Evolutionary conservation across 257 asterid genomes (phyloP).

Genomic region (Solanum tarijense): DNA sequence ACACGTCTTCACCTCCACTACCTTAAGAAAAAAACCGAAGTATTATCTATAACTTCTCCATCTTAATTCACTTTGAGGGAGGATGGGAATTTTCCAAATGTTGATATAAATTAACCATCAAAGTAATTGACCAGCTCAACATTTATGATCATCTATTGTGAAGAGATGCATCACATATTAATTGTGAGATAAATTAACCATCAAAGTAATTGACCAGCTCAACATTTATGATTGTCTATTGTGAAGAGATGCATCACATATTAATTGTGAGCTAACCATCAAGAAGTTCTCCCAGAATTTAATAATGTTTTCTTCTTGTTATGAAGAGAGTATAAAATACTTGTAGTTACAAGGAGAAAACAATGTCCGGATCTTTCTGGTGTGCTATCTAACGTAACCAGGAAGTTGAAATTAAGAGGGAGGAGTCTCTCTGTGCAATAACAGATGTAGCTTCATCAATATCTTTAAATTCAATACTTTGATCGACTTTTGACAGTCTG

Average conservation of each 20-base stretch:
- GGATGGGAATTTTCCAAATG: not conserved
- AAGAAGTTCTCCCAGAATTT: not conserved
- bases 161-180: not conserved
- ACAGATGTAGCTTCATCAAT: not conserved
- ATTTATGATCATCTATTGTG: not conserved
- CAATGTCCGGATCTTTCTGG: not conserved
- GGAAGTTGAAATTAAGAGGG: not conserved
- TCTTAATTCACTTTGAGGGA: not conserved
- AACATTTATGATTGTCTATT: not conserved
- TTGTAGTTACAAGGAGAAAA: not conserved
- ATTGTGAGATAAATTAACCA: not conserved
- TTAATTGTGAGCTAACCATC: not conserved
- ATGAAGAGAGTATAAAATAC: not conserved
- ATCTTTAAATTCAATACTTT: not conserved
- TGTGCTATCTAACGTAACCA: not conserved
- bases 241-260: not conserved
- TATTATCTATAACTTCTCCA: not conserved
- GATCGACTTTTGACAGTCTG: not conserved
- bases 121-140: not conserved
- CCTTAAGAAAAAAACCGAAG: slow-evolving; percentile 34
- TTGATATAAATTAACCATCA: not conserved
- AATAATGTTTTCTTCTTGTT: not conserved
- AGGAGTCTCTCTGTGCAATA: not conserved
- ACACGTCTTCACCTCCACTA: slow-evolving; percentile 75
- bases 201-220: not conserved